These are phyloP conservation scores for Russula dissimulans DNA, from an alignment of 768 basidiomycete genomes.

Conservation along the genomic window DNA sequence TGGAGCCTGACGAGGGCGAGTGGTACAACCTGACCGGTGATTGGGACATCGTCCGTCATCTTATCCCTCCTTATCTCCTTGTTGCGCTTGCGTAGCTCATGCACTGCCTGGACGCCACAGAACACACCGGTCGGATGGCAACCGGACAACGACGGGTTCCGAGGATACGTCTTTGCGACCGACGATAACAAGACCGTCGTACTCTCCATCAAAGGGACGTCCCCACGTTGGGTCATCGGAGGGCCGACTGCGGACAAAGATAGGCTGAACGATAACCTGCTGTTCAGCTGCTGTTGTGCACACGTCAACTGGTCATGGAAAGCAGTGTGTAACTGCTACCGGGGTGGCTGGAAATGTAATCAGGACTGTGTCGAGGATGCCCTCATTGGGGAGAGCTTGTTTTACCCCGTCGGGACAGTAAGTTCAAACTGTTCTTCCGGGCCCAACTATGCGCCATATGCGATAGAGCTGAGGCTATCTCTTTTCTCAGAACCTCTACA, in stretches of 20 bases:
- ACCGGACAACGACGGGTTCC: constrained; percentile 78
- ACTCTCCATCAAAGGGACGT: constrained; percentile 90
- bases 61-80: not conserved
- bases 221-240: constrained; percentile 59
- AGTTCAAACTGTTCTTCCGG: constrained; percentile 21
- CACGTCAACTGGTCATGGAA: constrained; percentile 92
- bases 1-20: constrained; percentile 34
- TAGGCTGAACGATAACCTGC: constrained; percentile 89
- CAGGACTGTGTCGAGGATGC: constrained; percentile 72
- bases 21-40: constrained; percentile 66
- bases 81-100: not conserved
- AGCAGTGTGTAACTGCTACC: constrained; percentile 83
- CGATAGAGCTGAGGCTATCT: not conserved
- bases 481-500: constrained; percentile 68
- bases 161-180: constrained; percentile 87
- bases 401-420: constrained; percentile 81
- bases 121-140: constrained; percentile 83
- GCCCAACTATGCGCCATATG: no score
- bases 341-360: constrained; percentile 67
- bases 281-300: constrained; percentile 95
- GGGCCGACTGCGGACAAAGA: constrained; percentile 84
- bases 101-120: constrained; percentile 27
- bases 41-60: constrained; percentile 49
- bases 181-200: constrained; percentile 79
- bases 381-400: constrained; percentile 72